phyloP scores from a whole-genome alignment of 148 eudicot genomes.

The Rhododendron simsii region DNA sequence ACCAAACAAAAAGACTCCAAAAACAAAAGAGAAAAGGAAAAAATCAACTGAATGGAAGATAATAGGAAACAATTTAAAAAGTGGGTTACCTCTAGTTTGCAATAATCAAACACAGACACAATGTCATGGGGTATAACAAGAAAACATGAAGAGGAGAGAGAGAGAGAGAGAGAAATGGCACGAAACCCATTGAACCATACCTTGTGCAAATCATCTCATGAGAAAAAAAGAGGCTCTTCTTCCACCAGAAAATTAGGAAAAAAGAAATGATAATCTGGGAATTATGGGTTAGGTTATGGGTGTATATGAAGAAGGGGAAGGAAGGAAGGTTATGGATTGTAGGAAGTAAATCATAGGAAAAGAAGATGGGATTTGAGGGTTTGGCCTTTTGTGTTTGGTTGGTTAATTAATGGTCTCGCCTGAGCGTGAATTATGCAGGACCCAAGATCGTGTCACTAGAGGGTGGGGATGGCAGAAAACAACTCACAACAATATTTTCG shows the following conservation, averaged over 20 bases:
- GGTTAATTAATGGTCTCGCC: neutral
- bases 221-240: neutral
- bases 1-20: neutral
- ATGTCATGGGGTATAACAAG: neutral
- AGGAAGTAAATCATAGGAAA: neutral
- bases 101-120: neutral
- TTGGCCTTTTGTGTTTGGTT: neutral
- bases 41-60: neutral
- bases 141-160: neutral
- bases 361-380: neutral
- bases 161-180: neutral
- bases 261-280: neutral
- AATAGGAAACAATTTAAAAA: neutral
- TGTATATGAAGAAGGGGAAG: neutral
- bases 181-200: neutral
- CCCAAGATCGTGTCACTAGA: neutral
- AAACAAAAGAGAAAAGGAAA: neutral
- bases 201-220: neutral
- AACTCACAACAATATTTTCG: neutral
- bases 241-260: neutral
- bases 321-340: neutral
- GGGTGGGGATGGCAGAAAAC: neutral
- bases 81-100: neutral
- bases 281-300: neutral
- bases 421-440: neutral